Conservation (phyloP, 2,329 filamentous ascomycete species). For the Colletotrichum sp. region DNA sequence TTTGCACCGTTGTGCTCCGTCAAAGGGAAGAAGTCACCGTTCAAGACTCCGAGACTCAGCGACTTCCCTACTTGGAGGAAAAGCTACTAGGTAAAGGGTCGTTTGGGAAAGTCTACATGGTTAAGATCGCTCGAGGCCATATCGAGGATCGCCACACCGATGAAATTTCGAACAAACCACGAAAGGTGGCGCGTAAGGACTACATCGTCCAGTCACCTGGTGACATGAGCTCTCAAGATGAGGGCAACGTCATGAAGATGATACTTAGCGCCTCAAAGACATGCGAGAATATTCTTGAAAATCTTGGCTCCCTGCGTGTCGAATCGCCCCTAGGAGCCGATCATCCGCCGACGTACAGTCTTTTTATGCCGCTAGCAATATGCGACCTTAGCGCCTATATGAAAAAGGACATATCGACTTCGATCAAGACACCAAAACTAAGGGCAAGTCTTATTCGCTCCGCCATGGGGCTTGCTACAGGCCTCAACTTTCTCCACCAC, state of each 20-base stretch:
- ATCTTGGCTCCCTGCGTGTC: slow-evolving; percentile 37
- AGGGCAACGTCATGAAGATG: slow-evolving; percentile 36
- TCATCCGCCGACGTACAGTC: slow-evolving; percentile 30
- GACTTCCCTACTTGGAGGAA: neutral
- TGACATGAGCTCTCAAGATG: slow-evolving; percentile 27
- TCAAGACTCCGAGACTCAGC: neutral
- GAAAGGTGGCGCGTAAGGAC: slow-evolving; percentile 39
- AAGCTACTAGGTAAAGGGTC: slow-evolving; percentile 24
- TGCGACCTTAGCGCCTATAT: slow-evolving; percentile 43
- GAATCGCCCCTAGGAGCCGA: slow-evolving; percentile 21
- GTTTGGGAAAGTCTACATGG: slow-evolving; percentile 34
- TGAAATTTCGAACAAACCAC: slow-evolving; percentile 22
- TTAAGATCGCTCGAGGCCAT: slow-evolving; percentile 37
- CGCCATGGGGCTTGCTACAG: slow-evolving; percentile 14
- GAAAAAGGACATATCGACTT: slow-evolving; percentile 24
- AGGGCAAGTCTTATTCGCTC: neutral
- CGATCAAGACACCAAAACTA: slow-evolving; percentile 12
- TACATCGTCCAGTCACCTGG: slow-evolving; percentile 29
- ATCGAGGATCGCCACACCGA: slow-evolving; percentile 26
- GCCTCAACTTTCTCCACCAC: slow-evolving; percentile 41
- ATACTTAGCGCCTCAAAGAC: slow-evolving; percentile 35
- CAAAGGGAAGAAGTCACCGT: neutral
- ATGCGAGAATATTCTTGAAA: slow-evolving; percentile 40
- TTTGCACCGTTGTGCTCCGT: neutral
- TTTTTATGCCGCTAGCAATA: slow-evolving; percentile 44